These are phyloP conservation scores for Annona squamosa DNA, from an alignment of 164 flowering plant genomes.

Conservation along the genomic window DNA sequence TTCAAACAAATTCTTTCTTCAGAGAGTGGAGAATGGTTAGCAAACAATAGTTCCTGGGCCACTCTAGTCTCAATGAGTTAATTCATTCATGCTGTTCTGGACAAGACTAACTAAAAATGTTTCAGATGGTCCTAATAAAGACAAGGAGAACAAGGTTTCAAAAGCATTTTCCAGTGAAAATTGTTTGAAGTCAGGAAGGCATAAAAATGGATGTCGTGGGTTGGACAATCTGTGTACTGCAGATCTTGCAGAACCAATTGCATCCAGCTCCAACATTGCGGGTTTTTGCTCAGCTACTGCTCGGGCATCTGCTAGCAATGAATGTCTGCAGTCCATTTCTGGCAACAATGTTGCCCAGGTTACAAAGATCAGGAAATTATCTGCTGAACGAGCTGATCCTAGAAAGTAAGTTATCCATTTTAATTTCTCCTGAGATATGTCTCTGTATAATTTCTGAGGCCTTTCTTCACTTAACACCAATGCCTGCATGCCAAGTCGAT, in stretches of 20 bases:
- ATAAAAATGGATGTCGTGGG: constrained; percentile 21
- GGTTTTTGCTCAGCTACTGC: constrained; percentile 50
- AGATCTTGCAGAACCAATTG: constrained; percentile 40
- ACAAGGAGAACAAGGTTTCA: constrained; percentile 25
- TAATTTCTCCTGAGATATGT: background rate
- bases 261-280: constrained; percentile 39
- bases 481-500: background rate
- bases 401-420: constrained; percentile 48
- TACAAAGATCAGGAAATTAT: constrained; percentile 68
- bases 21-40: constrained; percentile 11
- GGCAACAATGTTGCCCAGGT: constrained; percentile 54
- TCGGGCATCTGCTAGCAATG: constrained; percentile 53
- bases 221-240: constrained; percentile 19
- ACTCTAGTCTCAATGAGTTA: background rate
- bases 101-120: constrained; percentile 7
- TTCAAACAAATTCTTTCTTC: constrained; percentile 7
- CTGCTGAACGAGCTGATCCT: constrained; percentile 72
- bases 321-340: constrained; percentile 43
- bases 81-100: background rate
- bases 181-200: constrained; percentile 29
- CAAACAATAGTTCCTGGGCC: background rate
- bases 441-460: background rate
- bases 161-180: constrained; percentile 27
- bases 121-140: constrained; percentile 30
- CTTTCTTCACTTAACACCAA: background rate